phyloP scores from a whole-genome alignment of 2,329 filamentous ascomycete species.

The Ophiobolus disseminans region DNA sequence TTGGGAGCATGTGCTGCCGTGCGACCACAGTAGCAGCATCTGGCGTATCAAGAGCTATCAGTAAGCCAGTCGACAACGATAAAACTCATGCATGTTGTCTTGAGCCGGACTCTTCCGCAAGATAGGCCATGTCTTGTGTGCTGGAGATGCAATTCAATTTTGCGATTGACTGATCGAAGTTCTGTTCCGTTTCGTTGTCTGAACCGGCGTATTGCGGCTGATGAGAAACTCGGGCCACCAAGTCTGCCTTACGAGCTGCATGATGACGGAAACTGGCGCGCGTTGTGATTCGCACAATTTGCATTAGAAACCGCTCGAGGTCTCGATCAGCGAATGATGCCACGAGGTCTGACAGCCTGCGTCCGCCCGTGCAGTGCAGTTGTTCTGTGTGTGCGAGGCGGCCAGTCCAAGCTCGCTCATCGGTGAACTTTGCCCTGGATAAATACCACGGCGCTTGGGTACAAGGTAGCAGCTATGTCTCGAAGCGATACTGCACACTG shows the following conservation, averaged over 20 bases:
- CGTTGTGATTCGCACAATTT: slow-evolving; percentile 21
- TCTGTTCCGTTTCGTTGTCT: slow-evolving; percentile 21
- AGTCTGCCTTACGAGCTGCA: slow-evolving; percentile 35
- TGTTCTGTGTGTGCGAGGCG: slow-evolving; percentile 21
- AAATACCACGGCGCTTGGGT: slow-evolving; percentile 26
- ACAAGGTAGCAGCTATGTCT: slow-evolving; percentile 11
- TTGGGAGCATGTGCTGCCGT: slow-evolving; percentile 4
- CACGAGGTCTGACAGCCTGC: slow-evolving; percentile 31
- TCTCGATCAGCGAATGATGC: slow-evolving; percentile 29
- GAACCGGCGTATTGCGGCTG: slow-evolving; percentile 19
- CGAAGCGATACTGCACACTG: slow-evolving; percentile 14
- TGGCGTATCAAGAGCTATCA: neutral
- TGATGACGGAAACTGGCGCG: slow-evolving; percentile 25
- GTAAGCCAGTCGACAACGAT: neutral
- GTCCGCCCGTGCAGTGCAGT: slow-evolving; percentile 15
- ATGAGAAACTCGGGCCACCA: slow-evolving; percentile 13
- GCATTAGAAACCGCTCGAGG: slow-evolving; percentile 20
- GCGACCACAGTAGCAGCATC: slow-evolving; percentile 1
- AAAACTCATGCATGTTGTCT: neutral
- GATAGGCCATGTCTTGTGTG: neutral
- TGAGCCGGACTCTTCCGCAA: neutral
- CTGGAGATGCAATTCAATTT: slow-evolving; percentile 5
- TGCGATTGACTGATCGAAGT: slow-evolving; percentile 15
- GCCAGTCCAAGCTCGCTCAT: slow-evolving; percentile 14
- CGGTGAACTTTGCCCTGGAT: slow-evolving; percentile 21